Evolutionary conservation across 345 rosid genomes (phyloP), one percentile per base, ranked within the genome.

Genomic region (Aethionema arabicum): DNA sequence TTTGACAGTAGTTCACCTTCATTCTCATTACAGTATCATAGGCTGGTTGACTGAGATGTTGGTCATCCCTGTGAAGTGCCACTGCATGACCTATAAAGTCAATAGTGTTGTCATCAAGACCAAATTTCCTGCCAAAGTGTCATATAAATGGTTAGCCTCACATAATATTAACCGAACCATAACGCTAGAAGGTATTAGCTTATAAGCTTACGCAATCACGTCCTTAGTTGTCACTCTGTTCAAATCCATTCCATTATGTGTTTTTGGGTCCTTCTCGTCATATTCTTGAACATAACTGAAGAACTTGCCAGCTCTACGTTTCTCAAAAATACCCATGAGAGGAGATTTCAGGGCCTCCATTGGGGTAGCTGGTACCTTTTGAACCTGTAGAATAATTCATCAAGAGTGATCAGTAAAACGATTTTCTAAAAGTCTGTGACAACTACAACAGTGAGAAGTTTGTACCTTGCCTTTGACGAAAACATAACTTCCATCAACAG

Each of bases 401-500:
- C 49, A 13, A 37, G 4, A 40, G 29, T 67, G 21, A 50, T 56
- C 32, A 48, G 32, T 3, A 44, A 38, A 37, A 38, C 13, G 58
- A 16, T 6, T 30, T 3, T 29, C 11, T 32, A 32, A 41, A 65
- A 33, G 4, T 10, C 1, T 16, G 29, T 7, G 59, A 59, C 63
- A 31, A 12, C 33, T n/a, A 47, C 14, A 48, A 37, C 46, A 39
- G 30, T 39, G 32, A 60, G 5, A 58, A 6, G 37, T 37, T 33
- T 32, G 39, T 64, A 87, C 96, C 86, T 93, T 90, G 7, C 90
- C 90, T 73, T 90, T 90, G 75, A 90, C 87, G 68, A 83, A 93
- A 69, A 93, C 99, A 68, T 81, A 93, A 81, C 97, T 84, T 9
- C 96, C 97, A 77, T 93, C 97, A 7, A 93, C 99, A 7, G 86